Percentiles rank a stretch among this genome's conserved stretches.
Conservation (phyloP, 371 early-diverging fungal species). For the Mortierella sp. region DNA sequence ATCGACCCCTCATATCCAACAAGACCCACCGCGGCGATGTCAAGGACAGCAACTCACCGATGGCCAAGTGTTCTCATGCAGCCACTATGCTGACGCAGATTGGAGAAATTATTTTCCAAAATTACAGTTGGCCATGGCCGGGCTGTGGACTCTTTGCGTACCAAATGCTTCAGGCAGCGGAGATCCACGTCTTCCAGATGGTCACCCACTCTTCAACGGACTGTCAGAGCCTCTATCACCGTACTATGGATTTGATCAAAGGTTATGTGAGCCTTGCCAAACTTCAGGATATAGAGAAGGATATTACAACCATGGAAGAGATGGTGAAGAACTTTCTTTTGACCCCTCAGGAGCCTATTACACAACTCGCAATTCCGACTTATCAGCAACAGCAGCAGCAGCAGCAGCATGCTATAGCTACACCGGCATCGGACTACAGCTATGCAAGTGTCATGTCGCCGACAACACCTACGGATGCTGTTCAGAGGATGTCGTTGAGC, state of each 20-base stretch:
- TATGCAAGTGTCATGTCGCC: slow-evolving; percentile 49
- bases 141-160: slow-evolving; percentile 54
- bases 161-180: slow-evolving; percentile 53
- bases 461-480: slow-evolving; percentile 35
- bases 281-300: slow-evolving; percentile 41
- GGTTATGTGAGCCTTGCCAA: slow-evolving; percentile 51
- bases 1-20: slow-evolving; percentile 43
- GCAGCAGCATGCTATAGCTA: slow-evolving; percentile 28
- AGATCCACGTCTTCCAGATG: slow-evolving; percentile 54
- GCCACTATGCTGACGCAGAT: slow-evolving; percentile 45
- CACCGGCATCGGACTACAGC: slow-evolving; percentile 50
- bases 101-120: slow-evolving; percentile 53
- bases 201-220: slow-evolving; percentile 32
- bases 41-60: slow-evolving; percentile 32
- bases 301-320: slow-evolving; percentile 45
- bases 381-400: slow-evolving; percentile 22
- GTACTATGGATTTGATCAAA: slow-evolving; percentile 50
- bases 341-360: slow-evolving; percentile 12
- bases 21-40: slow-evolving; percentile 39
- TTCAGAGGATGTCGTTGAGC: slow-evolving; percentile 34
- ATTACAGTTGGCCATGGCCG: slow-evolving; percentile 55
- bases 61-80: slow-evolving; percentile 44
- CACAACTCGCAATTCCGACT: not conserved
- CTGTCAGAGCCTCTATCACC: slow-evolving; percentile 38
- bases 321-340: slow-evolving; percentile 47